Conservation (phyloP, 2,329 filamentous ascomycete species). For the Colletotrichum sidae region DNA sequence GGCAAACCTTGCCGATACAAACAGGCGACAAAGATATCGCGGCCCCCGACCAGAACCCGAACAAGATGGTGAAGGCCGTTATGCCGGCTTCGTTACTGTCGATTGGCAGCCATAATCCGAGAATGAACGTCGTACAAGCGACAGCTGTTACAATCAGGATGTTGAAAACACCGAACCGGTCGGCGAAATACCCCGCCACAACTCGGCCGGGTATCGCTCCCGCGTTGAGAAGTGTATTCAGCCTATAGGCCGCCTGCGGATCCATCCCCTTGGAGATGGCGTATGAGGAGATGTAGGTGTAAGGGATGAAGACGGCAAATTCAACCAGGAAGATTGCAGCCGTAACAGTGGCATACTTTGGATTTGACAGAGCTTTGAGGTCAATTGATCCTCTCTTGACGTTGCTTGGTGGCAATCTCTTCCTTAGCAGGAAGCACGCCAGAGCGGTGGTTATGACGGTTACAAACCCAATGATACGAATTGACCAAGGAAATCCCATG, state of each 20-base stretch:
- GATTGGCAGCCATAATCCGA: slow-evolving; percentile 71
- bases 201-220: slow-evolving; percentile 76
- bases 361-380: slow-evolving; percentile 61
- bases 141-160: slow-evolving; percentile 71
- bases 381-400: slow-evolving; percentile 58
- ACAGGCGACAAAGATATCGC: slow-evolving; percentile 79
- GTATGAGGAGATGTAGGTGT: slow-evolving; percentile 77
- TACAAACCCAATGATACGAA: slow-evolving; percentile 46
- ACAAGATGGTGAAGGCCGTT: slow-evolving; percentile 71
- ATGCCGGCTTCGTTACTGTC: slow-evolving; percentile 59
- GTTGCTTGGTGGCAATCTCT: slow-evolving; percentile 61
- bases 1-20: slow-evolving; percentile 77
- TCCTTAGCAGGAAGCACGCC: slow-evolving; percentile 45
- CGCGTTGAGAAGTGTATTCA: slow-evolving; percentile 77
- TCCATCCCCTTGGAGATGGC: slow-evolving; percentile 66
- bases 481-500: slow-evolving; percentile 48
- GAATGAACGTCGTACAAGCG: slow-evolving; percentile 56
- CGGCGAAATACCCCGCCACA: slow-evolving; percentile 75
- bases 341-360: slow-evolving; percentile 63
- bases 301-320: slow-evolving; percentile 72
- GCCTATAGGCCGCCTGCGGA: slow-evolving; percentile 69
- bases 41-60: slow-evolving; percentile 77
- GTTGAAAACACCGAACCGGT: slow-evolving; percentile 77
- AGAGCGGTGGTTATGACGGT: slow-evolving; percentile 42
- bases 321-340: slow-evolving; percentile 68